Percentiles rank a stretch among this genome's conserved stretches.
These are phyloP conservation scores for Ophiostoma himal-ulmi DNA, from an alignment of 2,329 filamentous ascomycete genomes.

Conservation along the genomic window DNA sequence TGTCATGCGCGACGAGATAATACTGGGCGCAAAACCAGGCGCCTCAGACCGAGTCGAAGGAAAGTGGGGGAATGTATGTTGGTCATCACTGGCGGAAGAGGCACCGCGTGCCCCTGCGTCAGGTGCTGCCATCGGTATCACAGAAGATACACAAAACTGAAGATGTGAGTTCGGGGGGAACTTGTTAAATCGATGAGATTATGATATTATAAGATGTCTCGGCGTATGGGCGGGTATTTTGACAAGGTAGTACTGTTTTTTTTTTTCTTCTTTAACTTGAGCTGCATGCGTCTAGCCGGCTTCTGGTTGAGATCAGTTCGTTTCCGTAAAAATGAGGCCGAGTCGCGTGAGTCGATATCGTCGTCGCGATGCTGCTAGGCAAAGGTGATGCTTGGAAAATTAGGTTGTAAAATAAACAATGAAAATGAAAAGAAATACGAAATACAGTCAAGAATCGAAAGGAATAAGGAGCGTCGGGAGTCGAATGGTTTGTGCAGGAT, in stretches of 20 bases:
- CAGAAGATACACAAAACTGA: neutral
- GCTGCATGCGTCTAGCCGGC: neutral
- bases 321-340: neutral
- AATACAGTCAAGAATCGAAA: constrained; percentile 5
- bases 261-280: neutral
- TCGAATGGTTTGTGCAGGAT: neutral
- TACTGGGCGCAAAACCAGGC: constrained; percentile 45
- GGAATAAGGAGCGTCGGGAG: neutral
- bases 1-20: constrained; percentile 69
- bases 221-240: neutral
- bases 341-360: neutral
- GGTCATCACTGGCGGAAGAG: constrained; percentile 30
- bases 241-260: neutral
- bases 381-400: neutral
- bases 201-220: neutral
- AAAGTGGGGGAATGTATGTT: constrained; percentile 40
- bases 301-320: neutral
- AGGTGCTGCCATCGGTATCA: constrained; percentile 27
- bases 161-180: too few species aligned
- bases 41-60: constrained; percentile 41
- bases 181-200: neutral
- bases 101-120: constrained; percentile 35
- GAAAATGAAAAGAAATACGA: neutral
- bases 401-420: neutral
- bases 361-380: neutral